A percentile compares a stretch with the other conserved stretches of the same genome.
phyloP scores from a whole-genome alignment of 2,329 filamentous ascomycete species.

The Neopestalotiopsis clavispora region DNA sequence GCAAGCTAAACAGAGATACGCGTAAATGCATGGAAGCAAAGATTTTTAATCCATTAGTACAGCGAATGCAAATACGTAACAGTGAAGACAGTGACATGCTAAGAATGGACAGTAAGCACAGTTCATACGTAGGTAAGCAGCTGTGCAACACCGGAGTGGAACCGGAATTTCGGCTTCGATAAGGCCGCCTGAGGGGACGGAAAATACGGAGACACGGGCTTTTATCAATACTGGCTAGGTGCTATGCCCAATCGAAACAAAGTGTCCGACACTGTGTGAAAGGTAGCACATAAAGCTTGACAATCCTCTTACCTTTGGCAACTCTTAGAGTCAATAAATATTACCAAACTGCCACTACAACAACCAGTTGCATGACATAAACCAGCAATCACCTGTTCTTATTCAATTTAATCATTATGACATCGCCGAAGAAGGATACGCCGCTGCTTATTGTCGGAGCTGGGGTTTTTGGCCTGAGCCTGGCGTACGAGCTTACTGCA shows the following conservation, averaged over 20 bases:
- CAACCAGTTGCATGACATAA: no score
- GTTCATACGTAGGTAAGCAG: no score
- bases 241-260: background rate
- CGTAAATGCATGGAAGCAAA: no score
- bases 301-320: background rate
- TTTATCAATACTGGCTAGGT: background rate
- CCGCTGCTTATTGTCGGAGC: slow-evolving; percentile 35
- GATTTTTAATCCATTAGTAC: background rate
- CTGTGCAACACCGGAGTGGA: background rate
- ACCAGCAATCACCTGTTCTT: background rate
- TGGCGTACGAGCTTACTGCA: slow-evolving; percentile 31
- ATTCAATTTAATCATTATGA: background rate
- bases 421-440: slow-evolving; percentile 19
- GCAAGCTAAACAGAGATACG: no score
- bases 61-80: background rate
- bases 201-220: background rate
- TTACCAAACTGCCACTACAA: background rate
- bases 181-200: background rate
- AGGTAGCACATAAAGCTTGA: background rate
- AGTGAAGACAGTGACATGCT: background rate
- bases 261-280: background rate
- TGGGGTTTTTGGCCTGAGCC: slow-evolving; percentile 37
- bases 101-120: no score
- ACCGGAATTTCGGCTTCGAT: background rate
- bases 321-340: background rate